phyloP scores from a whole-genome alignment of 2,329 filamentous ascomycete genomes.

The Sordariomycetes sp. region DNA sequence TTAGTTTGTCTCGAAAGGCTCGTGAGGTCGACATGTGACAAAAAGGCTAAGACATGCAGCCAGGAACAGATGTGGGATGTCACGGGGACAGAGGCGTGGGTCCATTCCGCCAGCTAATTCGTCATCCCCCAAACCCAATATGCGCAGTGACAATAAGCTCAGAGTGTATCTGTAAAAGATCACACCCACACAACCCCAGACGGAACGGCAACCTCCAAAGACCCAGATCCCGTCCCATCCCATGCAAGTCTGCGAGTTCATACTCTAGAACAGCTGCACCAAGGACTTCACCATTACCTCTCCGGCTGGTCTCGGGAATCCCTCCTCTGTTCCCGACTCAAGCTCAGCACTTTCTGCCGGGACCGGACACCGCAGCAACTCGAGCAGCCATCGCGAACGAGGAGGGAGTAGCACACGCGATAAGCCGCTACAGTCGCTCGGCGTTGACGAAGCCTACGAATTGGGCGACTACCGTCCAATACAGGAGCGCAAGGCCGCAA shows the following conservation, averaged over 20 bases:
- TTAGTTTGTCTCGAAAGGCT: no score
- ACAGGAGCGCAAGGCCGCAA: conserved; percentile 15
- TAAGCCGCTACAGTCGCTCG: conserved; percentile 1
- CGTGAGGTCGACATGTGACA: no score
- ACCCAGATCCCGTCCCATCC: no score
- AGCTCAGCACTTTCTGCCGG: conserved; percentile 11
- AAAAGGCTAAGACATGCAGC: background rate
- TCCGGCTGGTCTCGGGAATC: conserved; percentile 17
- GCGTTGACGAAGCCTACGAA: conserved; percentile 23
- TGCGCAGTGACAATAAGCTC: no score
- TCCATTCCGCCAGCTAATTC: background rate
- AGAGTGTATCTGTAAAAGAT: no score
- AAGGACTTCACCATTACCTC: conserved; percentile 27
- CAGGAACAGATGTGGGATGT: background rate
- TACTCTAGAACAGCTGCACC: no score
- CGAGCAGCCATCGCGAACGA: conserved; percentile 18
- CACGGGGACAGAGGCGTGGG: background rate
- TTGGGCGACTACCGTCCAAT: conserved; percentile 29
- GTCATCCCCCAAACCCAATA: background rate
- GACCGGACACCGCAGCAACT: conserved; percentile 10
- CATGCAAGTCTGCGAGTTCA: no score
- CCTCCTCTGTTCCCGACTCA: conserved; percentile 27
- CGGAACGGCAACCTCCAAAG: no score
- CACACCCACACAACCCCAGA: no score
- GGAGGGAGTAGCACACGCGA: conserved; percentile 19